These are phyloP conservation scores for Cladophialophora psammophila DNA, from an alignment of 2,329 filamentous ascomycete genomes.

Conservation along the genomic window DNA sequence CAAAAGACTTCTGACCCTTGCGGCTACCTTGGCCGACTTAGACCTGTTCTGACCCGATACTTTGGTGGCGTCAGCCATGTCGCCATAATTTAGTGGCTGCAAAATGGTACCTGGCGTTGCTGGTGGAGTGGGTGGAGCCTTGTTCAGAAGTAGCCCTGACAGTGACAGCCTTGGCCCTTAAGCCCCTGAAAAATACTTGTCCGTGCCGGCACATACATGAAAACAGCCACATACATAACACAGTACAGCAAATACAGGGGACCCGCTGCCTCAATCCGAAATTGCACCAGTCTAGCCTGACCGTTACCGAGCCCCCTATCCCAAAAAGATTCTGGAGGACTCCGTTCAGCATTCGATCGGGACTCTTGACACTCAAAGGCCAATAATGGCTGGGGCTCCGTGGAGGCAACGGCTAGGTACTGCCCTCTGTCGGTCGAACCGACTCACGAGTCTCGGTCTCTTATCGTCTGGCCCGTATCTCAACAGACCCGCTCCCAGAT, in stretches of 20 bases:
- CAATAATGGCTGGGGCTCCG: neutral
- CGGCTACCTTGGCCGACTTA: neutral
- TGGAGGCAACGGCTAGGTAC: neutral
- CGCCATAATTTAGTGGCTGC: constrained; percentile 8
- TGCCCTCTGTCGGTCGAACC: neutral
- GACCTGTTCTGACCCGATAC: neutral
- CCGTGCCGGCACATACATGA: neutral
- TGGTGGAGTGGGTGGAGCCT: neutral
- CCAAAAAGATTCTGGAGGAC: neutral
- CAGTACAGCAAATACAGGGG: neutral
- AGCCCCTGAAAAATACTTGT: constrained; percentile 4
- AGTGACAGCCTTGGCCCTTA: neutral
- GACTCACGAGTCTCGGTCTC: neutral
- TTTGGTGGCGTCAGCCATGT: neutral
- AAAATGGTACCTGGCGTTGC: neutral
- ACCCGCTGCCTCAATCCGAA: constrained; percentile 1
- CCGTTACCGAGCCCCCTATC: neutral
- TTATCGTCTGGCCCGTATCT: constrained; percentile 3
- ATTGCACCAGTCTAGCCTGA: neutral
- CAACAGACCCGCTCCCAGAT: constrained; percentile 2
- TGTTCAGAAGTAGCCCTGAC: neutral
- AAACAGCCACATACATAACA: no score
- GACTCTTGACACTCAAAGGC: neutral
- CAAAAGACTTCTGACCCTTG: neutral
- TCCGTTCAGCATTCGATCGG: neutral